A percentile compares a stretch with the other conserved stretches of the same genome.
Evolutionary conservation across 352 stramenopile genomes (phyloP).

Genomic region (Phytophthora constricta): DNA sequence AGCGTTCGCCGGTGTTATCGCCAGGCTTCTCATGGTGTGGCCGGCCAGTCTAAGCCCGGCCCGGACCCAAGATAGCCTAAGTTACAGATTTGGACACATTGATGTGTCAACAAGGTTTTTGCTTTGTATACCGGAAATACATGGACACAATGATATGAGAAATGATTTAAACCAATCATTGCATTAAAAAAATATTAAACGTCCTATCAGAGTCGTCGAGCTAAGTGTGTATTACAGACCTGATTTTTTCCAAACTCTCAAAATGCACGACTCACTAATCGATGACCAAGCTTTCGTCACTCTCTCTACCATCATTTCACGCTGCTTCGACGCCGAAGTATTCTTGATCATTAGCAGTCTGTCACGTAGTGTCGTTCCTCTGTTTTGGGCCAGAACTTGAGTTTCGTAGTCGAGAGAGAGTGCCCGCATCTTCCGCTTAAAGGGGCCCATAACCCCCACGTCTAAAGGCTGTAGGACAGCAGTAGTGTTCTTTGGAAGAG

Average conservation of each 20-base stretch:
- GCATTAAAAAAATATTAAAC: not conserved
- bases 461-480: slow-evolving; percentile 27
- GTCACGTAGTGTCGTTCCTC: not conserved
- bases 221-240: slow-evolving; percentile 1
- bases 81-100: slow-evolving; percentile 9
- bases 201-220: not conserved
- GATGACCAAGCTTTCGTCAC: not conserved
- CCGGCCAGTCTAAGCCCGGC: no score
- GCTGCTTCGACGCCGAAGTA: not conserved
- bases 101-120: slow-evolving; percentile 9
- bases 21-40: no score
- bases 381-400: not conserved
- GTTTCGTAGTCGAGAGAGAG: not conserved
- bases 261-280: not conserved
- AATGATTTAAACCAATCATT: slow-evolving; percentile 5
- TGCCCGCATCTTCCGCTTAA: slow-evolving; percentile 18
- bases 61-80: no score
- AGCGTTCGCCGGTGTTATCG: no score
- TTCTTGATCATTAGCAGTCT: not conserved
- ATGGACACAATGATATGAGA: slow-evolving; percentile 6
- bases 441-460: slow-evolving; percentile 28
- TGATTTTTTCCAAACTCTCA: slow-evolving; percentile 17
- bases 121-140: not conserved
- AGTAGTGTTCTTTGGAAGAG: slow-evolving; percentile 27
- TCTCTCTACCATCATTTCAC: not conserved